phyloP scores from a whole-genome alignment of 345 rosid species.

The Citrus mangshanensis region DNA sequence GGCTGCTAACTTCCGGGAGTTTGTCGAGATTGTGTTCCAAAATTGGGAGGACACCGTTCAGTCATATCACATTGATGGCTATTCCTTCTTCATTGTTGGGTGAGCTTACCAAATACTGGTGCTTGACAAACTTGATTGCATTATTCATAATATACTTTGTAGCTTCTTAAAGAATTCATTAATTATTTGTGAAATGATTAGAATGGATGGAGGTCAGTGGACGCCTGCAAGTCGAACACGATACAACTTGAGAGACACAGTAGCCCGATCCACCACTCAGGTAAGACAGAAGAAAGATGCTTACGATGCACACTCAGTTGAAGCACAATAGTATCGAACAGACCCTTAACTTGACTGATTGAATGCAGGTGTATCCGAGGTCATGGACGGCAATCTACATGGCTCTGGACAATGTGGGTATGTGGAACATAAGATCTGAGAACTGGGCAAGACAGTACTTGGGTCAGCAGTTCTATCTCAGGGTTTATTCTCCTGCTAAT shows the following conservation, averaged over 20 bases:
- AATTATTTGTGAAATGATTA: constrained; percentile 22
- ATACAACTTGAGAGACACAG: constrained; percentile 81
- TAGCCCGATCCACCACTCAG: constrained; percentile 72
- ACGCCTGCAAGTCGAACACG: constrained; percentile 55
- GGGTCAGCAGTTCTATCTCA: constrained; percentile 84
- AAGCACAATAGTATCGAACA: not conserved
- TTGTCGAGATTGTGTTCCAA: constrained; percentile 77
- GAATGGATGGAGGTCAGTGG: constrained; percentile 99
- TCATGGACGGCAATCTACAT: constrained; percentile 88
- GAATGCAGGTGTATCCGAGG: constrained; percentile 73
- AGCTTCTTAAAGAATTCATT: not conserved
- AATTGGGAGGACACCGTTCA: constrained; percentile 78
- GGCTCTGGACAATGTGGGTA: constrained; percentile 90
- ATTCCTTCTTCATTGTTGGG: constrained; percentile 92
- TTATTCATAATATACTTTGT: not conserved
- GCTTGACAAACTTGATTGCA: not conserved
- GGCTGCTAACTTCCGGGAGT: constrained; percentile 66
- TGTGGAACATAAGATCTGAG: constrained; percentile 97
- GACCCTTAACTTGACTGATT: not conserved
- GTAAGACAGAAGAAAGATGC: constrained; percentile 12
- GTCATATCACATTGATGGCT: constrained; percentile 85
- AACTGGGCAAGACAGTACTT: constrained; percentile 87
- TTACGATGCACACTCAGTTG: no score
- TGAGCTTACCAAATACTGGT: constrained; percentile 25
- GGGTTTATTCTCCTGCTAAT: constrained; percentile 66